phyloP scores from a whole-genome alignment of 2,329 filamentous ascomycete genomes.

The Colletotrichum theobromicola region DNA sequence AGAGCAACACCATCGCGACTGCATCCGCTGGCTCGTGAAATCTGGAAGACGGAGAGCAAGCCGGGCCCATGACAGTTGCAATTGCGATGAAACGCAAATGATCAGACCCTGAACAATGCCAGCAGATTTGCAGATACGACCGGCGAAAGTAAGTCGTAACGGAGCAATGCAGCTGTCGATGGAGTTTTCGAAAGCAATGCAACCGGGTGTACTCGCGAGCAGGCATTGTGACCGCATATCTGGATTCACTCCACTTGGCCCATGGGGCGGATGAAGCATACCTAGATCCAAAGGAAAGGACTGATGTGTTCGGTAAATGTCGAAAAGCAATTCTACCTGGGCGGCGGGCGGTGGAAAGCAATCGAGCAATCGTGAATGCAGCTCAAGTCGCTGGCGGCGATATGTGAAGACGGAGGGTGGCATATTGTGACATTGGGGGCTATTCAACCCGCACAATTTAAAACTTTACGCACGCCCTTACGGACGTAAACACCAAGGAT shows the following conservation, averaged over 20 bases:
- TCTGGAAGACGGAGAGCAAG: neutral
- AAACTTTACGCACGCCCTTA: neutral
- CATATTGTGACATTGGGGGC: neutral
- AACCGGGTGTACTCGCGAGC: neutral
- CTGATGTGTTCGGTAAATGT: neutral
- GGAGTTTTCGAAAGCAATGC: neutral
- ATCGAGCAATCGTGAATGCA: neutral
- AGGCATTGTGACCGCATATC: neutral
- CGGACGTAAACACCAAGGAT: neutral
- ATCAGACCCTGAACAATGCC: neutral
- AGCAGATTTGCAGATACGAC: neutral
- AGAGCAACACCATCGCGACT: neutral
- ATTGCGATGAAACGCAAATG: neutral
- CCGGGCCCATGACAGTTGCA: neutral
- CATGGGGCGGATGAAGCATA: neutral
- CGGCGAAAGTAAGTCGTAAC: neutral
- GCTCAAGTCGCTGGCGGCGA: neutral
- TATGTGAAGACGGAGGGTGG: neutral
- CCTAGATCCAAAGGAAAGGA: neutral
- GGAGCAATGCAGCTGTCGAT: neutral
- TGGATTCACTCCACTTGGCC: neutral
- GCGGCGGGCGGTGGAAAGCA: neutral
- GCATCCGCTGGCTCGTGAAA: neutral
- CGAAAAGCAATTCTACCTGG: neutral
- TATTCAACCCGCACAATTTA: neutral